phyloP scores from a whole-genome alignment of 2,329 filamentous ascomycete genomes.

The Monosporascus sp. region DNA sequence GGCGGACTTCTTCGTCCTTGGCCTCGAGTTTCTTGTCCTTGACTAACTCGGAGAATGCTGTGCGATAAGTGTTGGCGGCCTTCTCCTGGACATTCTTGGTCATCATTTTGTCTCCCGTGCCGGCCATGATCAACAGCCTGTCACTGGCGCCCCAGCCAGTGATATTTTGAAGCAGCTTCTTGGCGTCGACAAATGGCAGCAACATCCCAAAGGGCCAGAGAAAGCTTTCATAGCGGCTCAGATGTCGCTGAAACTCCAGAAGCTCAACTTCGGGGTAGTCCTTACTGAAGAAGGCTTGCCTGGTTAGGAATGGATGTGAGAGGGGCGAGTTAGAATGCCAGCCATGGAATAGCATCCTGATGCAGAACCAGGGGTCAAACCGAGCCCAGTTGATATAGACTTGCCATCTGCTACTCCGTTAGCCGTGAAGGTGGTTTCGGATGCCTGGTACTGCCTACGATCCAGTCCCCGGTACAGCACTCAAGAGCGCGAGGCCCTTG shows the following conservation, averaged over 20 bases:
- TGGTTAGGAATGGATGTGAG: constrained; percentile 42
- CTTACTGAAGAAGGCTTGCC: constrained; percentile 44
- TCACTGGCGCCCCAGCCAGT: constrained; percentile 18
- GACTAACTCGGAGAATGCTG: constrained; percentile 25
- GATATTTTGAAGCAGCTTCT: constrained; percentile 34
- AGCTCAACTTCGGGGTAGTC: constrained; percentile 34
- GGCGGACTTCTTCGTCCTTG: constrained; percentile 4
- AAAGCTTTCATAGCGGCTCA: constrained; percentile 46
- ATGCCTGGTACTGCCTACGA: constrained; percentile 30
- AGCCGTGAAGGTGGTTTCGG: background rate
- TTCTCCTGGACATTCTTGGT: constrained; percentile 29
- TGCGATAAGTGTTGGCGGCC: constrained; percentile 33
- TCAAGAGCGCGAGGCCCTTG: constrained; percentile 40
- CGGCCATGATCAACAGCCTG: constrained; percentile 34
- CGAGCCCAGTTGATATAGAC: constrained; percentile 41
- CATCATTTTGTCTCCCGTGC: constrained; percentile 36
- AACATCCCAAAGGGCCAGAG: constrained; percentile 46
- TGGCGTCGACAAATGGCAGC: constrained; percentile 34
- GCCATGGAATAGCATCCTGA: constrained; percentile 40
- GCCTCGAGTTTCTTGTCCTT: constrained; percentile 24
- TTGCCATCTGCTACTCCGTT: constrained; percentile 18
- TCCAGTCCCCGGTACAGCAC: constrained; percentile 42
- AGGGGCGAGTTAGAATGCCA: constrained; percentile 47
- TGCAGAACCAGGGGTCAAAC: constrained; percentile 42
- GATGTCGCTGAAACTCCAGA: constrained; percentile 33